Evolutionary conservation across 352 stramenopile species (phyloP).

Genomic region (Pythium brachiatum): DNA sequence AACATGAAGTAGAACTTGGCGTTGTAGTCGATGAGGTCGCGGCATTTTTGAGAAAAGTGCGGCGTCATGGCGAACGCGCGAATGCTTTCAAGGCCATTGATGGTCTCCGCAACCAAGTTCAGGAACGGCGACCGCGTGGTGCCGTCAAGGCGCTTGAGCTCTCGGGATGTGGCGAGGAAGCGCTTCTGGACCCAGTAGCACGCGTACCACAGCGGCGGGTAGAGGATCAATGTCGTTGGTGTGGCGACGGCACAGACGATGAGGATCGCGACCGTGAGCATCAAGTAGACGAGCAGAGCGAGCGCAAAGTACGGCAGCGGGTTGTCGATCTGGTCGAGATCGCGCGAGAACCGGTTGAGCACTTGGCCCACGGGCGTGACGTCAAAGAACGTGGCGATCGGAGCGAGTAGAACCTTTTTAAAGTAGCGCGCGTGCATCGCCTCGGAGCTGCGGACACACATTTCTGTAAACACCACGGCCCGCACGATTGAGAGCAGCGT

Average conservation of each 20-base stretch:
- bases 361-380: slow-evolving; percentile 75
- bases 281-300: slow-evolving; percentile 36
- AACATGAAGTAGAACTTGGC: slow-evolving; percentile 75
- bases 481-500: slow-evolving; percentile 27
- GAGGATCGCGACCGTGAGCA: slow-evolving; percentile 66
- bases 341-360: slow-evolving; percentile 78
- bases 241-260: slow-evolving; percentile 48
- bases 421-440: slow-evolving; percentile 29
- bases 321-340: slow-evolving; percentile 77
- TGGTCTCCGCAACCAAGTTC: slow-evolving; percentile 92
- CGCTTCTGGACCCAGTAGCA: slow-evolving; percentile 88
- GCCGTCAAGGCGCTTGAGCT: slow-evolving; percentile 96
- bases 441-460: slow-evolving; percentile 60
- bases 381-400: slow-evolving; percentile 81
- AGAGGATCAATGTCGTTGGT: slow-evolving; percentile 60
- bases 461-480: slow-evolving; percentile 40
- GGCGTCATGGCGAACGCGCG: slow-evolving; percentile 63
- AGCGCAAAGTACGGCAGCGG: slow-evolving; percentile 44
- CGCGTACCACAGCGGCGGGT: slow-evolving; percentile 60
- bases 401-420: slow-evolving; percentile 55
- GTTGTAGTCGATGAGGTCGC: slow-evolving; percentile 60
- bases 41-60: slow-evolving; percentile 48
- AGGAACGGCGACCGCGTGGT: slow-evolving; percentile 93
- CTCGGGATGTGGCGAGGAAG: slow-evolving; percentile 88
- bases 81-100: slow-evolving; percentile 95